phyloP scores from a whole-genome alignment of 2,329 filamentous ascomycete genomes.

The Fusarium napiforme region DNA sequence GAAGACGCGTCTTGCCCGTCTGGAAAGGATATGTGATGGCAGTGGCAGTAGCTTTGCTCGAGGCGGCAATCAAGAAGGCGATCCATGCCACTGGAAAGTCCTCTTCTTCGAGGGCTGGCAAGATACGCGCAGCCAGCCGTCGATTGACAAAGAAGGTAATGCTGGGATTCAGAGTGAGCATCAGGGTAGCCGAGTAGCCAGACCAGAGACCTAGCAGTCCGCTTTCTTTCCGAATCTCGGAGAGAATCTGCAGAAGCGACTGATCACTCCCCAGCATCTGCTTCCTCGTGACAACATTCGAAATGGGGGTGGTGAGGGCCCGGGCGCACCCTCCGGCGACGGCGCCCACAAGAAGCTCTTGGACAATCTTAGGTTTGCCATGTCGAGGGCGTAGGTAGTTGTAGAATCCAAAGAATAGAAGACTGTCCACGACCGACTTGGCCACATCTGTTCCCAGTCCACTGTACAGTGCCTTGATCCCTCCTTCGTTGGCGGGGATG shows the following conservation, averaged over 20 bases:
- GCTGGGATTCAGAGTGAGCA: constrained; percentile 86
- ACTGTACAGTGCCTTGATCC: constrained; percentile 74
- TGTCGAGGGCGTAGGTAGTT: constrained; percentile 59
- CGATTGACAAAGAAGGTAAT: constrained; percentile 88
- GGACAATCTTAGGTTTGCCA: constrained; percentile 66
- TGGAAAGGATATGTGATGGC: constrained; percentile 86
- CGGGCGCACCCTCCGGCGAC: constrained; percentile 80
- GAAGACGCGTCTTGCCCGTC: constrained; percentile 82
- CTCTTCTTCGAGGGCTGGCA: constrained; percentile 60
- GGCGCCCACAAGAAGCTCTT: constrained; percentile 80
- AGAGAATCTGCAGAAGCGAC: constrained; percentile 67
- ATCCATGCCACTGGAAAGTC: constrained; percentile 53
- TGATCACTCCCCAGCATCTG: constrained; percentile 68
- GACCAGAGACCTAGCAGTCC: constrained; percentile 85
- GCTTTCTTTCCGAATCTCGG: constrained; percentile 73
- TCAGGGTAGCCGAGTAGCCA: constrained; percentile 82
- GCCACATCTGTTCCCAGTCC: constrained; percentile 72
- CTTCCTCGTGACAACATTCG: constrained; percentile 84
- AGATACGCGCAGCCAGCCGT: constrained; percentile 69
- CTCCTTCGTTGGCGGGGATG: constrained; percentile 79
- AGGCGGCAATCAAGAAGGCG: constrained; percentile 69
- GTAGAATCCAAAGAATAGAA: constrained; percentile 89
- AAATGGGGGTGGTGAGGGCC: constrained; percentile 80
- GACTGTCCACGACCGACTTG: constrained; percentile 79
- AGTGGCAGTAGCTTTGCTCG: constrained; percentile 82